These are phyloP conservation scores for Xylariaceae sp. DNA, from an alignment of 2,329 filamentous ascomycete genomes.

Conservation along the genomic window DNA sequence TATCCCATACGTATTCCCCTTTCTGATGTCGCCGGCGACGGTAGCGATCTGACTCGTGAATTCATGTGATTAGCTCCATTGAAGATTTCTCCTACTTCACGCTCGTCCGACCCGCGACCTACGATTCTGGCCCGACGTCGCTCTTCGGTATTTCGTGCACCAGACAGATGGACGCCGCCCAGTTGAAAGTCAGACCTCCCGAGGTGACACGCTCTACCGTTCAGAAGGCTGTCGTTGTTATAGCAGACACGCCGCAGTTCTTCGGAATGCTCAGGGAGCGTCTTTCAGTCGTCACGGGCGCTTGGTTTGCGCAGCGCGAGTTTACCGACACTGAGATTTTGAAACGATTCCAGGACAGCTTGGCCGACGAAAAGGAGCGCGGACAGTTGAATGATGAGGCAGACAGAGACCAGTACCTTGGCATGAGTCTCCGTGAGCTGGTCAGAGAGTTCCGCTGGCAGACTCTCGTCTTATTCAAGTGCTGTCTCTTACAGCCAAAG, in stretches of 20 bases:
- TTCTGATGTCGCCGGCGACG: background rate
- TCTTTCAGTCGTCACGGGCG: constrained; percentile 81
- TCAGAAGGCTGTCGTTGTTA: constrained; percentile 95
- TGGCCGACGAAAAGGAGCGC: constrained; percentile 61
- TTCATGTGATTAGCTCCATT: constrained; percentile 53
- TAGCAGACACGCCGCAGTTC: constrained; percentile 82
- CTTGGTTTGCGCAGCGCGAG: constrained; percentile 93
- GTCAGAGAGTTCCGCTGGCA: constrained; percentile 94
- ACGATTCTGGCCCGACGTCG: constrained; percentile 60
- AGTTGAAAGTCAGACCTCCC: constrained; percentile 69
- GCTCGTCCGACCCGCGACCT: constrained; percentile 60
- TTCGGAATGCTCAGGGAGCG: constrained; percentile 90
- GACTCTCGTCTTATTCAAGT: constrained; percentile 90
- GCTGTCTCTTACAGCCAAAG: constrained; percentile 89
- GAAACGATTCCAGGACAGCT: constrained; percentile 81
- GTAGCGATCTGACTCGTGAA: constrained; percentile 15
- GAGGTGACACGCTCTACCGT: constrained; percentile 97
- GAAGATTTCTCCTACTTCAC: constrained; percentile 99
- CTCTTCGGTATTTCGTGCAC: constrained; percentile 96
- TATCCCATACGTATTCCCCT: constrained; percentile 20
- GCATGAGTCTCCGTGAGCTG: constrained; percentile 81
- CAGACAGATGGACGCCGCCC: constrained; percentile 75
- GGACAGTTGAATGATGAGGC: constrained; percentile 58
- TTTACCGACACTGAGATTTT: constrained; percentile 91
- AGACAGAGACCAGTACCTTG: constrained; percentile 80